Conservation (phyloP, 2,329 filamentous ascomycete genomes). For the Pleochaeta shiraiana region DNA sequence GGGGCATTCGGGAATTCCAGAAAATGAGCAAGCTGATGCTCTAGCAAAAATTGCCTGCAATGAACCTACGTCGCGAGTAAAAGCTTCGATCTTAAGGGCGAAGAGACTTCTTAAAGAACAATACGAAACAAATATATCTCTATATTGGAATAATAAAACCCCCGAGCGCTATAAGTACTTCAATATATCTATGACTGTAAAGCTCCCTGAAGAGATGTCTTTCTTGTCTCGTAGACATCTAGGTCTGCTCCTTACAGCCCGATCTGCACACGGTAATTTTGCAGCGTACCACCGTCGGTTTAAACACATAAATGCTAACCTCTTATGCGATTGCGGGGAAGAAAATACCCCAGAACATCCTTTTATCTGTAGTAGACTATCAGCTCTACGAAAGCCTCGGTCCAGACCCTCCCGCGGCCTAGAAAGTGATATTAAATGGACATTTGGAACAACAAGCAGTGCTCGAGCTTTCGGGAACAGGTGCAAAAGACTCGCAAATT, state of each 20-base stretch:
- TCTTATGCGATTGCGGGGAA: too few relatives aligned
- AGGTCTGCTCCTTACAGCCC: too few relatives aligned
- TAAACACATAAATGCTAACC: too few relatives aligned
- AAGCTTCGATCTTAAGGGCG: not conserved
- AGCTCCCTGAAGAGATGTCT: constrained; percentile 4
- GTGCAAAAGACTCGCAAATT: too few relatives aligned
- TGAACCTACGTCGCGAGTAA: not conserved
- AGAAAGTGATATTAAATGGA: not conserved
- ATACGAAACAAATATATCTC: not conserved
- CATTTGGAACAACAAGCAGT: not conserved
- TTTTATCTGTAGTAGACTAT: too few relatives aligned
- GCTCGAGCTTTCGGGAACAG: not conserved
- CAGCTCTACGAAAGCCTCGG: too few relatives aligned
- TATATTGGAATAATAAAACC: not conserved
- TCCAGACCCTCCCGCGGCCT: not conserved
- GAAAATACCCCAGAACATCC: too few relatives aligned
- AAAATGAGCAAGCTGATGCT: not conserved
- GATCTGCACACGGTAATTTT: too few relatives aligned
- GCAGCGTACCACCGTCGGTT: too few relatives aligned
- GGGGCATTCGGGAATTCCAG: not conserved
- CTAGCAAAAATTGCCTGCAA: not conserved
- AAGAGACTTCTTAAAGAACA: not conserved
- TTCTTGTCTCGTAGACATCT: too few relatives aligned
- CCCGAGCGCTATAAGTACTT: not conserved
- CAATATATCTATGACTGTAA: not conserved